phyloP scores from a whole-genome alignment of 768 basidiomycete species.

The Tricholoma sp. region DNA sequence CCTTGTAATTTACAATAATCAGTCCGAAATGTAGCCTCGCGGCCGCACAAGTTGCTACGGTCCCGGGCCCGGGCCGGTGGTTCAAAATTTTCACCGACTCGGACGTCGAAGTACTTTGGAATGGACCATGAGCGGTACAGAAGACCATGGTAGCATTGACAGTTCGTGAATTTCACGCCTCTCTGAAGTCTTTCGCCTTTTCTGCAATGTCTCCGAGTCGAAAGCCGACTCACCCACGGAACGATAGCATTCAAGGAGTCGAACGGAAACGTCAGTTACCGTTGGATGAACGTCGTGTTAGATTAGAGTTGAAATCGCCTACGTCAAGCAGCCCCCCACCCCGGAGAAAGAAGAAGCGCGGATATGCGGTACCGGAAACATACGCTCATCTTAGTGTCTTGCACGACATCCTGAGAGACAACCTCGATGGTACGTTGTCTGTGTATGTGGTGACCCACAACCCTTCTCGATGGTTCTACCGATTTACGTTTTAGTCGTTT shows the following conservation, averaged over 20 bases:
- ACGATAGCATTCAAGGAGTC: not conserved
- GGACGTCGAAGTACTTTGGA: too few relatives aligned
- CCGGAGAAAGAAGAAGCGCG: constrained; percentile 31
- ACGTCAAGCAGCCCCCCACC: not conserved
- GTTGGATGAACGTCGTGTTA: not conserved
- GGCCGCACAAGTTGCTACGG: too few relatives aligned
- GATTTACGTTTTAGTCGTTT: constrained; percentile 48
- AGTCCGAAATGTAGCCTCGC: too few relatives aligned
- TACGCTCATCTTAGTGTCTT: constrained; percentile 48
- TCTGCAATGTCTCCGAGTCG: not conserved
- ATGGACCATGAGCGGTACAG: too few relatives aligned
- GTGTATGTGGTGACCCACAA: too few relatives aligned
- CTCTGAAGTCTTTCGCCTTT: constrained; percentile 6
- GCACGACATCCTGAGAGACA: constrained; percentile 45
- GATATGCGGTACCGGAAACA: constrained; percentile 45
- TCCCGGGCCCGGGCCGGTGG: too few relatives aligned
- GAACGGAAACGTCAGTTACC: not conserved
- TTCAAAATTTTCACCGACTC: too few relatives aligned
- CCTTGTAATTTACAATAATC: too few relatives aligned
- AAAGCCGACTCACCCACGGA: not conserved
- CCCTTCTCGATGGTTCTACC: not conserved
- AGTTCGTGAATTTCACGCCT: not conserved
- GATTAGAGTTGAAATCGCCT: not conserved
- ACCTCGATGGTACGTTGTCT: constrained; percentile 49
- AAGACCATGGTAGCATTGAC: not conserved